Percentiles rank a stretch among this genome's conserved stretches.
phyloP scores from a whole-genome alignment of 75 land plant genomes.

The Sequoia sempervirens region DNA sequence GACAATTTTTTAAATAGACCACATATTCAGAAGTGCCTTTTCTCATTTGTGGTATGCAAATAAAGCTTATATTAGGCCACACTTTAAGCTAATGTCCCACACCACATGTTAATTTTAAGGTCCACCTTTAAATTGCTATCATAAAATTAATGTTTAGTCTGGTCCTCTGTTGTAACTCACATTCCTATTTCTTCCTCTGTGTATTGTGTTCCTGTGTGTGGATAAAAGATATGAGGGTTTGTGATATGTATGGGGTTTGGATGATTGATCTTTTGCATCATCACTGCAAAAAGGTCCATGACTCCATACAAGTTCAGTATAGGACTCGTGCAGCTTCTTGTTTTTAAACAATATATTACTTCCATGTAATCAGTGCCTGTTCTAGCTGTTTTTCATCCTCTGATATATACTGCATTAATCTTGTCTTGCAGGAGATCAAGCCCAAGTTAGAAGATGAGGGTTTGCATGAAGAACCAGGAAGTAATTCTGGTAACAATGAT shows the following conservation, averaged over 20 bases:
- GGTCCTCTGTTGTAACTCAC: background rate
- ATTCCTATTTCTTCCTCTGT: background rate
- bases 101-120: background rate
- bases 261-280: background rate
- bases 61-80: background rate
- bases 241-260: background rate
- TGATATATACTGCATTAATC: background rate
- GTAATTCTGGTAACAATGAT: conserved; percentile 1
- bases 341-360: background rate
- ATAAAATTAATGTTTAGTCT: too few relatives aligned
- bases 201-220: background rate
- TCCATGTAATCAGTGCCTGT: background rate
- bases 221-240: background rate
- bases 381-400: conserved; percentile 1
- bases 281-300: background rate
- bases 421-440: conserved; percentile 1
- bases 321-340: background rate
- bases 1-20: background rate
- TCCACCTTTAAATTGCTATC: too few relatives aligned
- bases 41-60: background rate
- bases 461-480: conserved; percentile 1
- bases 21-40: background rate
- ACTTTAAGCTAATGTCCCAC: background rate
- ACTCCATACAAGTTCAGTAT: background rate
- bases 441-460: conserved; percentile 6